Conservation (phyloP, 176 grass and related monocot genomes). For the Miscanthus lutarioriparius region DNA sequence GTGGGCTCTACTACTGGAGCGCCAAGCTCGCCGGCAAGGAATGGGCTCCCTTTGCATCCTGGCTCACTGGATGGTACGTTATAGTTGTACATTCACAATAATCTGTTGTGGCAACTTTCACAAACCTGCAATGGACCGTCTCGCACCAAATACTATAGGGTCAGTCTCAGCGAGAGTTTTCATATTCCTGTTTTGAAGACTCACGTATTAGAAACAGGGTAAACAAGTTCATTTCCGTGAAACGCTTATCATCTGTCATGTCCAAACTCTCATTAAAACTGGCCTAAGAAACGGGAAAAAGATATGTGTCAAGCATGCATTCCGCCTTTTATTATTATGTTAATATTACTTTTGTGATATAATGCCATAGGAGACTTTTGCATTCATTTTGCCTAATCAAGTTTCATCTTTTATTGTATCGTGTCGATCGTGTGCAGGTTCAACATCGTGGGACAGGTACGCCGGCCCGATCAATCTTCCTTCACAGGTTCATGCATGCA, state of each 20-base stretch:
- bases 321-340: too few relatives aligned
- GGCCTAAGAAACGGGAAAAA: too few relatives aligned
- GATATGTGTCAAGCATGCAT: too few relatives aligned
- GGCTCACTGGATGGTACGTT: conserved; percentile 75
- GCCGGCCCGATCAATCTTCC: neutral
- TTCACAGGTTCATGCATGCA: too few relatives aligned
- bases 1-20: conserved; percentile 94
- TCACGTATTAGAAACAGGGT: too few relatives aligned
- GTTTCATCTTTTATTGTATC: neutral
- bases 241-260: too few relatives aligned
- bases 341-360: neutral
- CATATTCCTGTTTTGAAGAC: too few relatives aligned
- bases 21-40: conserved; percentile 67
- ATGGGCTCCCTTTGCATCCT: conserved; percentile 71
- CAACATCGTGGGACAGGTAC: conserved; percentile 59
- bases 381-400: neutral
- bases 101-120: neutral
- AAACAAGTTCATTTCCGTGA: too few relatives aligned
- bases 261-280: too few relatives aligned
- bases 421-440: conserved; percentile 37
- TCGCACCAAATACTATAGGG: too few relatives aligned
- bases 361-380: neutral
- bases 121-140: neutral
- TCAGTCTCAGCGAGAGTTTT: too few relatives aligned
- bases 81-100: neutral